These are phyloP conservation scores for Solanum sejunctum DNA, from an alignment of 257 asterid species.

Conservation along the genomic window DNA sequence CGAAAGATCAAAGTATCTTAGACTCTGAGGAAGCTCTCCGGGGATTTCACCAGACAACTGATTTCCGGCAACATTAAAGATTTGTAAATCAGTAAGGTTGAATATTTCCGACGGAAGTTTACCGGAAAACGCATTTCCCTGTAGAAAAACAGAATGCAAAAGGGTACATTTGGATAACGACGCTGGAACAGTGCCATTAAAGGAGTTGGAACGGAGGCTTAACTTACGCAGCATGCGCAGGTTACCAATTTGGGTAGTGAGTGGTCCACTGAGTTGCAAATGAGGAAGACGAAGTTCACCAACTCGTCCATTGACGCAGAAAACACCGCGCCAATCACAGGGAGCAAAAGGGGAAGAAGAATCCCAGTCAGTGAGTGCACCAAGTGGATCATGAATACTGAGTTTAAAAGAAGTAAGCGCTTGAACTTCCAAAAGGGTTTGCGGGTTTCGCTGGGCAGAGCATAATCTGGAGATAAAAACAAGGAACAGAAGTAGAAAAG, in stretches of 20 bases:
- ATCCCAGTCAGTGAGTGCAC: conserved; percentile 37
- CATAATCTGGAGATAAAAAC: conserved; percentile 1
- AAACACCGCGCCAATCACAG: conserved; percentile 70
- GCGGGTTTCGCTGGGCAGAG: conserved; percentile 13
- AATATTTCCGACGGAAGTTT: conserved; percentile 16
- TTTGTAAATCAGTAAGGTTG: conserved; percentile 33
- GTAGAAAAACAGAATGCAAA: conserved; percentile 36
- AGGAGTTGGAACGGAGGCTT: conserved; percentile 42
- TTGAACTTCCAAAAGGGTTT: conserved; percentile 32
- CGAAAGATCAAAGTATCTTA: conserved; percentile 42
- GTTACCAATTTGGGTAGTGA: conserved; percentile 28
- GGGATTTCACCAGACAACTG: conserved; percentile 36
- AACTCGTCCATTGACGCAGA: conserved; percentile 25
- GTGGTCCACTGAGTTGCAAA: conserved; percentile 38
- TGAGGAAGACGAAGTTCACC: conserved; percentile 47
- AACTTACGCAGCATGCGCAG: conserved; percentile 54
- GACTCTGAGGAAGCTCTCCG: conserved; percentile 18
- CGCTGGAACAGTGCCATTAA: conserved; percentile 43
- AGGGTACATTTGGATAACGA: conserved; percentile 37
- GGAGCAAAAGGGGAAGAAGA: conserved; percentile 45
- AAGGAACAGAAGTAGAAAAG: conserved; percentile 2
- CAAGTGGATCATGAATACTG: conserved; percentile 41
- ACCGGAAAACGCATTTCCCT: conserved; percentile 42
- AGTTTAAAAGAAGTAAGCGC: conserved; percentile 35
- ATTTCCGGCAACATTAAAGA: conserved; percentile 41